Conservation (phyloP, 176 grass and related monocot genomes). For the Urochloa ruziziensis region DNA sequence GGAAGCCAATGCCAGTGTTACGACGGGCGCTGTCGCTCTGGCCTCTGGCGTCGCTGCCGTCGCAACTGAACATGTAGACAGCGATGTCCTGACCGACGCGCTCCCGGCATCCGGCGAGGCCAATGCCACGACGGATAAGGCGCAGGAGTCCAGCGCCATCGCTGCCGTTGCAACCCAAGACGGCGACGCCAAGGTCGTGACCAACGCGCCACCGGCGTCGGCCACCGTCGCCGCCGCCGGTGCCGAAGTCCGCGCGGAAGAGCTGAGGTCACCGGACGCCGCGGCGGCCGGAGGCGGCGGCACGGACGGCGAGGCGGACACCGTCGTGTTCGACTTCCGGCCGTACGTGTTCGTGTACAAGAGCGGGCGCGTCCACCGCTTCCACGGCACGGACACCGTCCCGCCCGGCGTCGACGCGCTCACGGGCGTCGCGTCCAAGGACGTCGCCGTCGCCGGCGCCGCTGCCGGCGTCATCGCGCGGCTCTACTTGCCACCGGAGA, state of each 20-base stretch:
- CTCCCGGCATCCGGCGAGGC: neutral
- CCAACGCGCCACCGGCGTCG: too few relatives aligned
- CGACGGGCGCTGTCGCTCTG: too few relatives aligned
- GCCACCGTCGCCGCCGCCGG: too few relatives aligned
- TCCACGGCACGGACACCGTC: slow-evolving; percentile 29
- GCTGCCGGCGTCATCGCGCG: slow-evolving; percentile 21
- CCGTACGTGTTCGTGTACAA: slow-evolving; percentile 74
- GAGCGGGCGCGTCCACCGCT: slow-evolving; percentile 59
- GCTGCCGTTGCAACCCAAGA: too few relatives aligned
- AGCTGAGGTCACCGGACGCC: neutral
- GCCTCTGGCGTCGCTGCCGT: neutral
- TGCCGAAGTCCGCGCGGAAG: neutral
- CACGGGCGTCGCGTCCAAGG: slow-evolving; percentile 58
- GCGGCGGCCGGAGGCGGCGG: too few relatives aligned
- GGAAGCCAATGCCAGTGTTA: neutral
- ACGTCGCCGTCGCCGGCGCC: slow-evolving; percentile 31
- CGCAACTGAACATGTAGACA: neutral
- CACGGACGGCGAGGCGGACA: neutral
- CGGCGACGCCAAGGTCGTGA: too few relatives aligned
- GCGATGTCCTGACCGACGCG: too few relatives aligned
- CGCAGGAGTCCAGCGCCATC: neutral
- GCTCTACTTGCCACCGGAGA: slow-evolving; percentile 55
- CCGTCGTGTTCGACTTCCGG: slow-evolving; percentile 57
- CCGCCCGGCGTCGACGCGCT: neutral
- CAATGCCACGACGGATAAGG: neutral